Conservation (phyloP, 140 eudicot species). For the Cichorium intybus region DNA sequence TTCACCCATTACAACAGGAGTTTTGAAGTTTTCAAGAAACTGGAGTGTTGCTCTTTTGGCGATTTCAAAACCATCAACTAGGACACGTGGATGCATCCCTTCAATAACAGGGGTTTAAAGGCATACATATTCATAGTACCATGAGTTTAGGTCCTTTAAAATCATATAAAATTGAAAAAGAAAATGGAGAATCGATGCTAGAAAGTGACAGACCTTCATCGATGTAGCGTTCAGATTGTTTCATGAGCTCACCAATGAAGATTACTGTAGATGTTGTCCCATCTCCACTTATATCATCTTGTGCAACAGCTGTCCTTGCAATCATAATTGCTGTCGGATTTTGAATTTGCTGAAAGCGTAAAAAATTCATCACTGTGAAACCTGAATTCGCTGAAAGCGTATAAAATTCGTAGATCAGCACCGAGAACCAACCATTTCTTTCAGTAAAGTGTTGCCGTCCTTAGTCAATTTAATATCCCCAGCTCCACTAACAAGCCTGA, state of each 20-base stretch:
- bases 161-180: not conserved
- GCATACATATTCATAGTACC: not conserved
- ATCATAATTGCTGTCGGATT: constrained; percentile 97
- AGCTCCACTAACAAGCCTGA: constrained; percentile 98
- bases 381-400: too few relatives aligned
- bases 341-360: constrained; percentile 79
- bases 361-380: not conserved
- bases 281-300: constrained; percentile 95
- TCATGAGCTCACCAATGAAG: constrained; percentile 96
- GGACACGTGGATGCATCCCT: constrained; percentile 98
- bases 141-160: not conserved
- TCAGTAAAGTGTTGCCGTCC: constrained; percentile 87
- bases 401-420: too few relatives aligned
- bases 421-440: constrained; percentile 72
- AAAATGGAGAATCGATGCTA: not conserved
- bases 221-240: constrained; percentile 85
- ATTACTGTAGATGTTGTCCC: constrained; percentile 98
- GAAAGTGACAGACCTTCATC: constrained; percentile 68
- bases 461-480: too few relatives aligned
- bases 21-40: constrained; percentile 86
- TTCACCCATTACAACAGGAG: constrained; percentile 68
- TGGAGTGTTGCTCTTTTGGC: constrained; percentile 84
- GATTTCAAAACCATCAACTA: constrained; percentile 97
- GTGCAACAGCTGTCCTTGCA: constrained; percentile 99
- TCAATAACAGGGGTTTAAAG: not conserved